These are phyloP conservation scores for Penicillium sp. DNA, from an alignment of 2,329 filamentous ascomycete species.

Conservation along the genomic window DNA sequence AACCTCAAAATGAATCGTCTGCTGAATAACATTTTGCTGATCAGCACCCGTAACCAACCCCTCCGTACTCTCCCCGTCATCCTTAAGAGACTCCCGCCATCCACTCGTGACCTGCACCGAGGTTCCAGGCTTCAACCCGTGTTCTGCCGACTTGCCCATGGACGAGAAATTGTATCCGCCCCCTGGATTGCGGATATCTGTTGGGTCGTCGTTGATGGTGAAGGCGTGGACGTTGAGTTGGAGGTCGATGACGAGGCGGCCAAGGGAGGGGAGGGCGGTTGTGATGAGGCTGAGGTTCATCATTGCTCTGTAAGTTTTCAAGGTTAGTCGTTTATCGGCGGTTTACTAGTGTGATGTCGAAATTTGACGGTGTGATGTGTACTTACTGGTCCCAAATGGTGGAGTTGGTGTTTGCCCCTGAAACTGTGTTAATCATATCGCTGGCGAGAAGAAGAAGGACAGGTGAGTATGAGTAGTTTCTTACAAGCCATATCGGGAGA, in stretches of 20 bases:
- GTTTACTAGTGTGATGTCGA: too few relatives aligned
- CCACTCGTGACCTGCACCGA: conserved; percentile 10
- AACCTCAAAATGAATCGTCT: conserved; percentile 20
- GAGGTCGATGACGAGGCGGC: conserved; percentile 20
- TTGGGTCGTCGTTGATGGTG: conserved; percentile 13
- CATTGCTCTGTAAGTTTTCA: conserved; percentile 8
- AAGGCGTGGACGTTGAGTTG: conserved; percentile 18
- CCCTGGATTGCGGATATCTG: not conserved
- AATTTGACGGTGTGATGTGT: not conserved
- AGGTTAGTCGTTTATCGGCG: not conserved
- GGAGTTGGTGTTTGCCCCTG: conserved; percentile 17
- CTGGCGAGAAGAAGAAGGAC: not conserved
- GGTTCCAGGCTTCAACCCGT: conserved; percentile 1
- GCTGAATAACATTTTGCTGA: conserved; percentile 13
- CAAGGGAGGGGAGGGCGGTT: conserved; percentile 18
- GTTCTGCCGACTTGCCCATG: conserved; percentile 4
- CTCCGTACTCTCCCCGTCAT: conserved; percentile 15
- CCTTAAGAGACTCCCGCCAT: conserved; percentile 13
- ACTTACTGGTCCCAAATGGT: conserved; percentile 24
- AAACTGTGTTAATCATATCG: not conserved
- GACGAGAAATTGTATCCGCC: conserved; percentile 10
- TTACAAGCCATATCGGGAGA: conserved; percentile 16
- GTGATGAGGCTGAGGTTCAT: conserved; percentile 23
- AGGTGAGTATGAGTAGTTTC: not conserved
- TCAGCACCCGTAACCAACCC: conserved; percentile 7